Percentiles rank a stretch among this genome's conserved stretches.
phyloP scores from a whole-genome alignment of 352 stramenopile genomes.

The Phytophthora megakarya region DNA sequence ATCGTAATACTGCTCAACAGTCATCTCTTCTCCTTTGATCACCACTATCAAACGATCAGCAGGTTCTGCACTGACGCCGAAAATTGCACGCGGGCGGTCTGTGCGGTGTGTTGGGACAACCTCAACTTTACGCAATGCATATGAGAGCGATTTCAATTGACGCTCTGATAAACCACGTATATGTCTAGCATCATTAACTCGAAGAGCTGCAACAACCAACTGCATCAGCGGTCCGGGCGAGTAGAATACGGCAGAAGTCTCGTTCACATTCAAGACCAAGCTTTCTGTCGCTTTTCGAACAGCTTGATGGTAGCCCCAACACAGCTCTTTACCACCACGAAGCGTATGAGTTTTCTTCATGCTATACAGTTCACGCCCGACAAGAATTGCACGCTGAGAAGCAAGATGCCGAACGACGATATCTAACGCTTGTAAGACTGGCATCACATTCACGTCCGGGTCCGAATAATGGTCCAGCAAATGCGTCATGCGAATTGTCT shows the following conservation, averaged over 20 bases:
- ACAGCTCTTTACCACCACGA: conserved; percentile 56
- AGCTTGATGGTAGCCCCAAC: conserved; percentile 67
- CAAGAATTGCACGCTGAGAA: conserved; percentile 45
- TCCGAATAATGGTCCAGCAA: conserved; percentile 44
- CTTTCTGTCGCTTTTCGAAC: conserved; percentile 47
- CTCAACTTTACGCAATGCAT: conserved; percentile 45
- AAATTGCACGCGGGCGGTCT: conserved; percentile 50
- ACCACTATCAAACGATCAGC: conserved; percentile 43
- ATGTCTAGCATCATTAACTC: conserved; percentile 16
- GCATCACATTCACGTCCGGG: conserved; percentile 48
- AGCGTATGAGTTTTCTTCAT: conserved; percentile 54
- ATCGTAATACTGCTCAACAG: conserved; percentile 55
- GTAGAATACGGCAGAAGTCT: conserved; percentile 63
- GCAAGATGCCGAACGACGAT: conserved; percentile 49
- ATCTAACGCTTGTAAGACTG: conserved; percentile 57
- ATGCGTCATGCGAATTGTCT: conserved; percentile 42
- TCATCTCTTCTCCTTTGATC: conserved; percentile 46
- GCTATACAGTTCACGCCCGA: conserved; percentile 64
- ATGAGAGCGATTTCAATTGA: conserved; percentile 28
- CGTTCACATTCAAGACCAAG: conserved; percentile 63
- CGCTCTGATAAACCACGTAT: conserved; percentile 36
- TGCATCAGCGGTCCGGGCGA: conserved; percentile 42
- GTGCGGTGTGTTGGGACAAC: conserved; percentile 49
- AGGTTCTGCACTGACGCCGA: conserved; percentile 43
- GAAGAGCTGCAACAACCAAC: conserved; percentile 38